A percentile compares a stretch with the other conserved stretches of the same genome.
These are phyloP conservation scores for Aureobasidium sp. DNA, from an alignment of 2,329 filamentous ascomycete species.

Conservation along the genomic window DNA sequence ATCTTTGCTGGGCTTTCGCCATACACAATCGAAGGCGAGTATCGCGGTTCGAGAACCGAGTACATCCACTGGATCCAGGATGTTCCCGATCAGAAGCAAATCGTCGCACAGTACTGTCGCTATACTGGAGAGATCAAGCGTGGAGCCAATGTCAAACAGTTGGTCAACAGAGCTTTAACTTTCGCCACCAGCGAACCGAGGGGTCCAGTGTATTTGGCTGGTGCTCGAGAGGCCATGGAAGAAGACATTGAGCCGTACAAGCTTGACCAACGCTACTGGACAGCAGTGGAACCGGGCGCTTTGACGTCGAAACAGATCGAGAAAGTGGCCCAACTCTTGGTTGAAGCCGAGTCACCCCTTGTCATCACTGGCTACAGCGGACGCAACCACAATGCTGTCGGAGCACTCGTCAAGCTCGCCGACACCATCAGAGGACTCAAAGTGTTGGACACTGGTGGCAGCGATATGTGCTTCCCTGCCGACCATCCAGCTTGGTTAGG, in stretches of 20 bases:
- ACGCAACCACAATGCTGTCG: conserved; percentile 55
- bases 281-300: conserved; percentile 58
- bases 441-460: conserved; percentile 67
- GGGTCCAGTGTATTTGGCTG: conserved; percentile 71
- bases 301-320: conserved; percentile 46
- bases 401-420: conserved; percentile 56
- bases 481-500: conserved; percentile 53
- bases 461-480: conserved; percentile 73
- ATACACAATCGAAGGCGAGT: conserved; percentile 68
- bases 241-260: conserved; percentile 68
- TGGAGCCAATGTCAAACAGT: conserved; percentile 78
- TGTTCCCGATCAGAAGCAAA: conserved; percentile 71
- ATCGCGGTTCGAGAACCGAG: conserved; percentile 67
- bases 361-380: conserved; percentile 64
- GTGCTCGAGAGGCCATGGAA: conserved; percentile 75
- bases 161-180: conserved; percentile 75
- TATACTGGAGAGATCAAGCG: conserved; percentile 77
- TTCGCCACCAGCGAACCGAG: conserved; percentile 70
- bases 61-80: conserved; percentile 86
- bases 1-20: conserved; percentile 73
- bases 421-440: conserved; percentile 58
- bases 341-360: conserved; percentile 56
- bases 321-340: conserved; percentile 54
- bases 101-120: conserved; percentile 76
- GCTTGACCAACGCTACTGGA: conserved; percentile 62